Evolutionary conservation across 179 eudicot genomes (phyloP), one percentile per base, ranked within the genome.

Genomic region (Gypsophila paniculata): DNA sequence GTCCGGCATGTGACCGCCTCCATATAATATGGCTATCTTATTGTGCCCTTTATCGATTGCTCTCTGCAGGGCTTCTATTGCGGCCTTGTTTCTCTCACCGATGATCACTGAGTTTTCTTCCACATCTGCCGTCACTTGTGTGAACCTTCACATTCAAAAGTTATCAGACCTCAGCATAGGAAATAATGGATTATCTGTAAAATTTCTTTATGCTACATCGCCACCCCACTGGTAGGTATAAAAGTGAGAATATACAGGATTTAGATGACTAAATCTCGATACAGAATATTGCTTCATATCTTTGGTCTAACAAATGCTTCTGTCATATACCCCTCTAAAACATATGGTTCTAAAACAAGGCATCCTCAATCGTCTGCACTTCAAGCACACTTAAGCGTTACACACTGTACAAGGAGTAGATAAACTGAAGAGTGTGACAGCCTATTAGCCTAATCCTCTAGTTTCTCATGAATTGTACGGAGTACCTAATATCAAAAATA

Each of bases 1-100:
- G 78, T 94, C 99, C 2, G 99, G 99, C 99, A 94, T 91, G 87
- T 94, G 99, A 25, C 99, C 99, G 6, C 97, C 94, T 49, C 99
- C 99, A 63, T 91, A 94, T 0, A 94, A 80, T 61, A 94, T 81
- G 54, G 97, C 99, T 53, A 94, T 94, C 78, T 88, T 94, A 15
- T 88, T 90, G 80, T 89, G 80, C 38, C 99, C 97, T 49, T 86
- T 83, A 6, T 85, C 80, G 0, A 94, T 86, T 42, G 96, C 97
- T 69, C 80, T 86, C 65, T 73, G 65, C 57, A 91, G 92, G 32
- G 92, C 94, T 71, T 88, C 85, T 65, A 79, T 82, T 70, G 96
- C 99, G 29, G 89, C 97, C 86, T 61, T 86, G 82, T 94, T 91
- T 79, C 98, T 80, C 90, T 94, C 97, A 9, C 98, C 98, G 7